These are phyloP conservation scores for Phytophthora nicotianae DNA, from an alignment of 352 stramenopile genomes.

Conservation along the genomic window DNA sequence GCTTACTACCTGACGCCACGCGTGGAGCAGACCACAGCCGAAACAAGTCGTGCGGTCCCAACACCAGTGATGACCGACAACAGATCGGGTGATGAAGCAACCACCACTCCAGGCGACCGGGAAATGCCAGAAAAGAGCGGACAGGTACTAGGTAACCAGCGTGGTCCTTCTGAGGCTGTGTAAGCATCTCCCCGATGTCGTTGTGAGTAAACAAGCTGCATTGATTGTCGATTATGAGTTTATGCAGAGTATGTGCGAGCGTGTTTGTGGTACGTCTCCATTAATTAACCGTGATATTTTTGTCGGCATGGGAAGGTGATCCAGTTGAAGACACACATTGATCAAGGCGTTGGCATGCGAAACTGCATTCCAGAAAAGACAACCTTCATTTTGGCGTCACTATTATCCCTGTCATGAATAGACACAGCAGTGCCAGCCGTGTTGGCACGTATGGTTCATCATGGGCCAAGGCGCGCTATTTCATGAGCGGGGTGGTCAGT, in stretches of 20 bases:
- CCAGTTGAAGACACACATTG: constrained; percentile 12
- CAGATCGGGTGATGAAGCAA: constrained; percentile 29
- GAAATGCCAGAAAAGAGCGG: constrained; percentile 23
- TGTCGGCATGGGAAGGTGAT: constrained; percentile 13
- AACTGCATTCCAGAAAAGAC: background rate
- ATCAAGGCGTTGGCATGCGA: constrained; percentile 8
- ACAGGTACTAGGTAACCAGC: constrained; percentile 28
- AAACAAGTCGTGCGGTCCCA: constrained; percentile 15
- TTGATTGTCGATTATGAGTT: background rate
- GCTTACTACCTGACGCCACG: constrained; percentile 42
- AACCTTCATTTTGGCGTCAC: constrained; percentile 9
- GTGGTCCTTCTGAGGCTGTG: constrained; percentile 36
- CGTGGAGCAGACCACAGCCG: constrained; percentile 23
- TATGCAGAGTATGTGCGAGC: too few relatives aligned
- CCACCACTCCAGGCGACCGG: constrained; percentile 14
- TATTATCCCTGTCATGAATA: constrained; percentile 21
- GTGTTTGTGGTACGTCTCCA: too few relatives aligned
- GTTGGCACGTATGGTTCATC: background rate
- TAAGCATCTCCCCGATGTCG: constrained; percentile 8
- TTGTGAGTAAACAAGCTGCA: constrained; percentile 4
- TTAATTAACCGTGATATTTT: constrained; percentile 26
- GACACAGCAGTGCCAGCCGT: background rate
- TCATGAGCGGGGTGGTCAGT: background rate
- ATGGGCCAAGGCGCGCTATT: constrained; percentile 5
- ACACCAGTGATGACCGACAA: constrained; percentile 20